phyloP scores from a whole-genome alignment of 2,329 filamentous ascomycete genomes.

The Neofusicoccum ribis region DNA sequence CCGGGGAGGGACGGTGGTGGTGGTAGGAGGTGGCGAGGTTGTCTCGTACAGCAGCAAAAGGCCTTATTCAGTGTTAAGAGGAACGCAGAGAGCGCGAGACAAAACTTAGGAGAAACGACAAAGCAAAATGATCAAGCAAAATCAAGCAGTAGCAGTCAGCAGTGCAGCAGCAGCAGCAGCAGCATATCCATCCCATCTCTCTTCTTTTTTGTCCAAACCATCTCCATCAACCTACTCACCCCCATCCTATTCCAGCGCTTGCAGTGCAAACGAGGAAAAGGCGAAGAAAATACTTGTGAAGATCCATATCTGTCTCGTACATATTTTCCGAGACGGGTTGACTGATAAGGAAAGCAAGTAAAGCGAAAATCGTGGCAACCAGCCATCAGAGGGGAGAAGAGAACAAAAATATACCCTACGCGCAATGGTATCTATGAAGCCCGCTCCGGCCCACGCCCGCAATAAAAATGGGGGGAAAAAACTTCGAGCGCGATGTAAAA shows the following conservation, averaged over 20 bases:
- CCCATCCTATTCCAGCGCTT: background rate
- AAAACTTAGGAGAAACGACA: no score
- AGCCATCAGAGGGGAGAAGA: background rate
- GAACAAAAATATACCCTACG: constrained; percentile 13
- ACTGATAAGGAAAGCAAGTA: background rate
- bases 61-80: no score
- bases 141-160: no score
- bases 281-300: background rate
- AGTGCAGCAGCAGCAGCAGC: no score
- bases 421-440: constrained; percentile 20
- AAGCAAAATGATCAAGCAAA: no score
- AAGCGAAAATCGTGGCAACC: background rate
- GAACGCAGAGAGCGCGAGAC: no score
- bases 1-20: background rate
- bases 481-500: background rate
- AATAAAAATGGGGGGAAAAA: background rate
- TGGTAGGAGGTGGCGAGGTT: background rate
- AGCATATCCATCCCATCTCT: background rate
- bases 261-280: background rate
- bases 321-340: no score
- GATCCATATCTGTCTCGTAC: constrained; percentile 1
- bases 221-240: background rate
- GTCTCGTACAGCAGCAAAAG: no score
- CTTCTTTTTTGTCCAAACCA: background rate
- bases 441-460: constrained; percentile 12